Conservation (phyloP, 2,329 filamentous ascomycete genomes). For the Bipolaris cookei region DNA sequence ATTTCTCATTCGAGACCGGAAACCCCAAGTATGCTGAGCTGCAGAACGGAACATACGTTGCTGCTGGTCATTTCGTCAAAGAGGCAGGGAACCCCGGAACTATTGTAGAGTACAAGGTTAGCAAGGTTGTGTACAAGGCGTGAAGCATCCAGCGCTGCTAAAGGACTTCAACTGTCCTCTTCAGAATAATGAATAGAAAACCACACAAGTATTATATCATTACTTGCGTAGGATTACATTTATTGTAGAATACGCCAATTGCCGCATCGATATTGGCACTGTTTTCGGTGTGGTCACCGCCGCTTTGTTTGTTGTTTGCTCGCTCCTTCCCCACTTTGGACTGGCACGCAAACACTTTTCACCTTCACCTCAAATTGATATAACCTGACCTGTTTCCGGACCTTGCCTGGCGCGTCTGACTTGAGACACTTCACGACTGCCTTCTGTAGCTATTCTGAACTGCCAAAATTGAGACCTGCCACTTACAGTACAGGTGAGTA, state of each 20-base stretch:
- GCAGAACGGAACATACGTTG: conserved; percentile 40
- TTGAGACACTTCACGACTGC: neutral
- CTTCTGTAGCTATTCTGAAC: neutral
- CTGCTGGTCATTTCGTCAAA: conserved; percentile 39
- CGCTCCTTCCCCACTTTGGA: neutral
- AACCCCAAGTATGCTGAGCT: conserved; percentile 37
- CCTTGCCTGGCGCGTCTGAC: neutral
- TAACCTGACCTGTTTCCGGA: neutral
- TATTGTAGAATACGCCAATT: neutral
- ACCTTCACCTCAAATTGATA: neutral
- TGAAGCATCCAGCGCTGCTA: neutral
- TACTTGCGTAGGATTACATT: neutral
- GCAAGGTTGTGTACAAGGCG: conserved; percentile 29
- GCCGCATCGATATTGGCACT: no score
- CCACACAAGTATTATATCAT: neutral
- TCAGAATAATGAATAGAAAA: neutral
- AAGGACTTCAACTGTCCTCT: neutral
- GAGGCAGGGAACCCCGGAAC: conserved; percentile 25
- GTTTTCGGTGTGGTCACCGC: no score
- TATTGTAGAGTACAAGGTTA: conserved; percentile 44
- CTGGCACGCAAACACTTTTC: neutral
- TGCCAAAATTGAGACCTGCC: no score
- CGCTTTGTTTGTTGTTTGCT: neutral
- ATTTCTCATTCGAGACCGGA: conserved; percentile 41
- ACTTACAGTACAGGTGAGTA: neutral